Base-by-base conservation (phyloP, 1,139 yeast species). In the Pichia sp. region DNA sequence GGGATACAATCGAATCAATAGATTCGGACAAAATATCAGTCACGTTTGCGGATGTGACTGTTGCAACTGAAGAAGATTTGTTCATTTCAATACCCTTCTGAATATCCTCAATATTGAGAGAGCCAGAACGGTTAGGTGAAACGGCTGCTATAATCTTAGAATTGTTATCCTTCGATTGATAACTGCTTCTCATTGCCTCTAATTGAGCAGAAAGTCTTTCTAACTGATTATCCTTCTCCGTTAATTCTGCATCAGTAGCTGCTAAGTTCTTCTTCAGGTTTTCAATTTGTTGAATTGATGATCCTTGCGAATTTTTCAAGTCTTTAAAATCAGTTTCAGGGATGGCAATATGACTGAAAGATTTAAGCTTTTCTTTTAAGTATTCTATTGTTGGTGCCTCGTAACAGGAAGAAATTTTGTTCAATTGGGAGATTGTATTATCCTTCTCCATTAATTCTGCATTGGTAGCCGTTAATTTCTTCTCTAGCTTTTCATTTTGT, bases 351-450 rank as follows among this genome's bases (percentile, higher is more conserved):
- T 44, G 40, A 12, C 17, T 34, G 1, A 38, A 40, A 6, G 17
- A 5, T 12, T 2, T 6, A 1, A 54, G 29, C 36, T 58, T 56
- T 34, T 55, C 50, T 8, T 45, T 38, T 7, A 53, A 17, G 48
- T 64, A 68, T 1, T 71, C 73, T 12, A 63, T 38, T 6, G 66
- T 55, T 44, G 40, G 40, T 12, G 40, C 40, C n/a, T 34, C n/a
- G 4, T 34, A 34, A 34, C n/a, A 34, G n/a, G 40, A 12, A 34
- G 40, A 12, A 12, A 34, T 12, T 12, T n/a, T 34, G 4, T 34
- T n/a, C 4, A 34, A 34, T n/a, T 34, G n/a, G n/a, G 40, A 12
- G n/a, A n/a, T 2, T 34, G 40, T 12, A 34, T 12, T 34, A 34
- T 34, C 4, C 12, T 34, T 34, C 40, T 34, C n/a, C 40, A 34